Conservation (phyloP, 495 filamentous ascomycete genomes). For the Poronia punctata region DNA sequence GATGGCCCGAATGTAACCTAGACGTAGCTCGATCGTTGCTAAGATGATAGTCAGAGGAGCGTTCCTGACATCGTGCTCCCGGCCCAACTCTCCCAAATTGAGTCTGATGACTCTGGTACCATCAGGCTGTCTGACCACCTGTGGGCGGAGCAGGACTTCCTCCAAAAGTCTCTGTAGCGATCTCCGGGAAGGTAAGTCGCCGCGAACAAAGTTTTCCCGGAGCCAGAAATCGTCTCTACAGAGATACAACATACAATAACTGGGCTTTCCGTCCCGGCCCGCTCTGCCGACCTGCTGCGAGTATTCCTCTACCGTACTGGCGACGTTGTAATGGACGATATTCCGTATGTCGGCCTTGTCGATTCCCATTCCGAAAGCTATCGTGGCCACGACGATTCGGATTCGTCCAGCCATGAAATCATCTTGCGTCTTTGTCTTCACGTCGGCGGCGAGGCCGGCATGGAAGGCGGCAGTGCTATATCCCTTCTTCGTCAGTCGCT, state of each 20-base stretch:
- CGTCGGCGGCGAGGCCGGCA: slow-evolving; percentile 40
- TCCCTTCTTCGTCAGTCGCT: slow-evolving; percentile 23
- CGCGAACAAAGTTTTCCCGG: slow-evolving; percentile 48
- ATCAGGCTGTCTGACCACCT: slow-evolving; percentile 14
- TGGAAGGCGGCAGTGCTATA: slow-evolving; percentile 45
- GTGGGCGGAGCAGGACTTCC: slow-evolving; percentile 39
- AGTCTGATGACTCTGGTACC: slow-evolving; percentile 38
- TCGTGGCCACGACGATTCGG: slow-evolving; percentile 50
- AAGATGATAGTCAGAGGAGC: slow-evolving; percentile 40
- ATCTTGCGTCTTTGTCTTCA: slow-evolving; percentile 41
- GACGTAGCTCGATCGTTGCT: slow-evolving; percentile 48
- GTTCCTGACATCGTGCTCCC: slow-evolving; percentile 37
- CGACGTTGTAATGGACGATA: slow-evolving; percentile 49
- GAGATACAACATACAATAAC: slow-evolving; percentile 49
- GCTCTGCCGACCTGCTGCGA: slow-evolving; percentile 55
- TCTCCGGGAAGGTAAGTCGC: slow-evolving; percentile 45
- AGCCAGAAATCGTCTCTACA: slow-evolving; percentile 45
- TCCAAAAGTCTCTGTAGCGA: slow-evolving; percentile 38
- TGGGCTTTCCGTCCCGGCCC: slow-evolving; percentile 45
- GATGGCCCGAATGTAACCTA: slow-evolving; percentile 45
- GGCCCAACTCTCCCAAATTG: slow-evolving; percentile 32
- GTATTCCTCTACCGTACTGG: slow-evolving; percentile 50
- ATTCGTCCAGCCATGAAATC: slow-evolving; percentile 43
- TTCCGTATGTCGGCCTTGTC: slow-evolving; percentile 55
- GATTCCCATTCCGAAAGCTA: slow-evolving; percentile 57